phyloP scores from a whole-genome alignment of 768 basidiomycete species.

The Leucocoprinus sp. region DNA sequence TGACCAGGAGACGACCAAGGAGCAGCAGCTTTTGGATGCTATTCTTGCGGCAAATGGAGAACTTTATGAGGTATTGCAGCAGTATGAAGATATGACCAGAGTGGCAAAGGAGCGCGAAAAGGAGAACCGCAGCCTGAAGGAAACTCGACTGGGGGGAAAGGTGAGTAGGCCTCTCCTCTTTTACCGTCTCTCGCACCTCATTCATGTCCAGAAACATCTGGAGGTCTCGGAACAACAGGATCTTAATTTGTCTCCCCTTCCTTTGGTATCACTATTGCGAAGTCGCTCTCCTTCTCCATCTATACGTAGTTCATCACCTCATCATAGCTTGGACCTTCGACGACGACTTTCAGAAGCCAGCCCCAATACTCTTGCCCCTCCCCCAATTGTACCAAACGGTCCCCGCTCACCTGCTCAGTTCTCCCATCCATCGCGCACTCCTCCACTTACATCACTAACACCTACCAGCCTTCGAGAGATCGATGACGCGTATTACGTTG shows the following conservation, averaged over 20 bases:
- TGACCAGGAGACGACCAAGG: conserved; percentile 44
- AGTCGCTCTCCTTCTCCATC: conserved; percentile 40
- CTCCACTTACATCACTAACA: conserved; percentile 56
- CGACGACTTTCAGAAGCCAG: conserved; percentile 15
- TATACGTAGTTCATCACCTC: conserved; percentile 23
- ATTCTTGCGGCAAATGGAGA: conserved; percentile 70
- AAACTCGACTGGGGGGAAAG: conserved; percentile 55
- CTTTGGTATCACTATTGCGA: conserved; percentile 32
- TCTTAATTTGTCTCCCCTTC: conserved; percentile 16
- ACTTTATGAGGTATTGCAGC: conserved; percentile 55
- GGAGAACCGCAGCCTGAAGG: conserved; percentile 63
- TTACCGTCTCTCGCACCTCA: background rate
- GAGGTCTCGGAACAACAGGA: conserved; percentile 31
- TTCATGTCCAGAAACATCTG: conserved; percentile 22
- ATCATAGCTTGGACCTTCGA: conserved; percentile 14
- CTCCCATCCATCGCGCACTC: conserved; percentile 49
- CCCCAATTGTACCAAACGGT: conserved; percentile 61
- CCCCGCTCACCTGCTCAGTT: conserved; percentile 54
- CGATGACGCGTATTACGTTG: conserved; percentile 4
- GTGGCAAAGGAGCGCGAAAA: conserved; percentile 56
- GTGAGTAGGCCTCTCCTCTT: conserved; percentile 37
- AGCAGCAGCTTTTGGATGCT: conserved; percentile 68
- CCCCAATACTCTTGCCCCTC: conserved; percentile 44
- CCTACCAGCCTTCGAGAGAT: conserved; percentile 12
- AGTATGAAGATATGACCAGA: conserved; percentile 72